These are phyloP conservation scores for Takashimella koratensis DNA, from an alignment of 1,284 basidiomycete genomes.

Conservation along the genomic window DNA sequence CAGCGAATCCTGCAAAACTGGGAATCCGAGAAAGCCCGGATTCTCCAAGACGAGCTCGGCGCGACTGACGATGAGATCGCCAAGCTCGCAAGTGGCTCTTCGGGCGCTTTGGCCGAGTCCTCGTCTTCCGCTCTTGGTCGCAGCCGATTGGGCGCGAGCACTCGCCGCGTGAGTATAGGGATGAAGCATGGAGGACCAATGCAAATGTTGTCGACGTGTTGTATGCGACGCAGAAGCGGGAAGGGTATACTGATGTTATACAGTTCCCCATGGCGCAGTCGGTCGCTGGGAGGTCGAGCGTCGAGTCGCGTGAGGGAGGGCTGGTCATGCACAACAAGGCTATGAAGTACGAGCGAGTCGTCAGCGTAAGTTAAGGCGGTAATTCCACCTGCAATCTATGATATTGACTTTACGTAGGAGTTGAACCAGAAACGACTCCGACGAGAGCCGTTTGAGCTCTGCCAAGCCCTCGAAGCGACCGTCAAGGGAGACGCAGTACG, in stretches of 20 bases:
- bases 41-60: slow-evolving; percentile 45
- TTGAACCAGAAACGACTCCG: slow-evolving; percentile 40
- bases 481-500: slow-evolving; percentile 41
- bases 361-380: too few species aligned
- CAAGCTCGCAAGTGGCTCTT: slow-evolving; percentile 14
- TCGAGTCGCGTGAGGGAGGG: slow-evolving; percentile 38
- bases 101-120: slow-evolving; percentile 20
- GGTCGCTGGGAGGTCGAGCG: slow-evolving; percentile 24
- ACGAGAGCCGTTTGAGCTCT: slow-evolving; percentile 33
- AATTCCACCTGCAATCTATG: slow-evolving; percentile 63
- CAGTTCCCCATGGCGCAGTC: slow-evolving; percentile 41
- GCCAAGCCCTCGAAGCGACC: slow-evolving; percentile 34
- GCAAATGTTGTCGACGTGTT: not conserved
- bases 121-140: slow-evolving; percentile 19
- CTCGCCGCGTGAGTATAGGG: slow-evolving; percentile 10
- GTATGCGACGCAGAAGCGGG: too few species aligned
- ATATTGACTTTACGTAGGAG: slow-evolving; percentile 16
- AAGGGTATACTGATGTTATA: too few species aligned
- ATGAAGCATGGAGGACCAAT: slow-evolving; percentile 1
- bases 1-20: slow-evolving; percentile 40
- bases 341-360: slow-evolving; percentile 86
- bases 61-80: slow-evolving; percentile 45
- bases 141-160: slow-evolving; percentile 34
- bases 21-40: slow-evolving; percentile 41
- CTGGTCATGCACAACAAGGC: slow-evolving; percentile 76